phyloP scores from a whole-genome alignment of 164 flowering plant genomes.

The Saururus chinensis region DNA sequence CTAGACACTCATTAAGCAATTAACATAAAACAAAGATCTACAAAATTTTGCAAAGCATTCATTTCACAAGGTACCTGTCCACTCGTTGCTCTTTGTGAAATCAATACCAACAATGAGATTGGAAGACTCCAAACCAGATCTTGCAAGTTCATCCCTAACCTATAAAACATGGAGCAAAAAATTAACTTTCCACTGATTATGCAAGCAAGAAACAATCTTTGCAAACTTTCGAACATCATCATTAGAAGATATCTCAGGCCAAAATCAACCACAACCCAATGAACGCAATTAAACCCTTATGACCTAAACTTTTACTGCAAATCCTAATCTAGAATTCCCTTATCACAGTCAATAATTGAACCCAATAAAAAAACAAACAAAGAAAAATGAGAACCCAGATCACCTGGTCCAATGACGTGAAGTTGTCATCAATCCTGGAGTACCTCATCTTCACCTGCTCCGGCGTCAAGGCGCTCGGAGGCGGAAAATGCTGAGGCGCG shows the following conservation, averaged over 20 bases:
- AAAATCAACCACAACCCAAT: neutral
- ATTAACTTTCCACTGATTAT: too few relatives aligned
- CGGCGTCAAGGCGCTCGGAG: neutral
- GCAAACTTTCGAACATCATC: neutral
- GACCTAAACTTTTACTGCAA: too few relatives aligned
- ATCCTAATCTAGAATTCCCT: neutral
- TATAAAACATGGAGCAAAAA: constrained; percentile 8
- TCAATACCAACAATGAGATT: constrained; percentile 92
- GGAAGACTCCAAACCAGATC: constrained; percentile 89
- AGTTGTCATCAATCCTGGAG: constrained; percentile 64
- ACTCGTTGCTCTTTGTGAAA: constrained; percentile 94
- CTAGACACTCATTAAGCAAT: neutral
- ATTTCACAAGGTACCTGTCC: constrained; percentile 56
- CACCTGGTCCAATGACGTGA: constrained; percentile 64
- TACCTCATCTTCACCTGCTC: constrained; percentile 20
- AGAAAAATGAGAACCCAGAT: neutral
- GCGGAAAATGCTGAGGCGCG: neutral
- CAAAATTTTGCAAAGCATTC: neutral
- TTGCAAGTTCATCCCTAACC: constrained; percentile 77
- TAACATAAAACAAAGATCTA: neutral
- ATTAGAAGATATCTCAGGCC: neutral
- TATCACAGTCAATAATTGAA: too few relatives aligned
- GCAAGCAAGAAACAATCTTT: too few relatives aligned
- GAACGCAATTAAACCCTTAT: neutral
- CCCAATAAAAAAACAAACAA: neutral